These are phyloP conservation scores for Ceratobasidium sp. DNA, from an alignment of 1,284 basidiomycete species.

Conservation along the genomic window DNA sequence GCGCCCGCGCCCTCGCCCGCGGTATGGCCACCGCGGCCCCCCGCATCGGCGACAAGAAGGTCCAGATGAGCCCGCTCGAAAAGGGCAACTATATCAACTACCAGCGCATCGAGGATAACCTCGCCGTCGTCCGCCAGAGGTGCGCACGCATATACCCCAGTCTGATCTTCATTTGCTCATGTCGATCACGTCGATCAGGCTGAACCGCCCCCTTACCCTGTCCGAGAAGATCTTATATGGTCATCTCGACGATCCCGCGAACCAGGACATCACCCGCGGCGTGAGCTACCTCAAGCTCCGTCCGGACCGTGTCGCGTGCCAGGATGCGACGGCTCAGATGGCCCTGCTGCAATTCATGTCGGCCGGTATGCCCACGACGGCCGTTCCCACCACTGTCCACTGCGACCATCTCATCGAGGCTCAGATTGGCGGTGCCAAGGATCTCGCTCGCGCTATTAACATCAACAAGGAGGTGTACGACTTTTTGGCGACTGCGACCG, in stretches of 20 bases:
- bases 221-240: constrained; percentile 99
- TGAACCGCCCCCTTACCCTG: constrained; percentile 92
- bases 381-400: constrained; percentile 97
- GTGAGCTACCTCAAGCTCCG: constrained; percentile 94
- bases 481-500: no score
- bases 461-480: no score
- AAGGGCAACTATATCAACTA: constrained; percentile 94
- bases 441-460: constrained; percentile 91
- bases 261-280: constrained; percentile 90
- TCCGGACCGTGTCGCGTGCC: constrained; percentile 98
- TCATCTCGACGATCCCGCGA: constrained; percentile 93
- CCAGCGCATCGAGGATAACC: constrained; percentile 96
- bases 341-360: constrained; percentile 99
- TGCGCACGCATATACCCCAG: constrained; percentile 60
- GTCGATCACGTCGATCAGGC: constrained; percentile 63
- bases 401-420: constrained; percentile 99
- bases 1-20: constrained; percentile 32
- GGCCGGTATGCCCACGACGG: constrained; percentile 96
- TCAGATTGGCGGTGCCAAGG: constrained; percentile 92
- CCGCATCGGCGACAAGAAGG: constrained; percentile 91
- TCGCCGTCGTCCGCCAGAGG: constrained; percentile 84
- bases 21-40: constrained; percentile 81
- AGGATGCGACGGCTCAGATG: constrained; percentile 99
- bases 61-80: constrained; percentile 91
- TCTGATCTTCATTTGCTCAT: neutral